phyloP scores from a whole-genome alignment of 2,329 filamentous ascomycete species.

The Aureobasidium vineae region DNA sequence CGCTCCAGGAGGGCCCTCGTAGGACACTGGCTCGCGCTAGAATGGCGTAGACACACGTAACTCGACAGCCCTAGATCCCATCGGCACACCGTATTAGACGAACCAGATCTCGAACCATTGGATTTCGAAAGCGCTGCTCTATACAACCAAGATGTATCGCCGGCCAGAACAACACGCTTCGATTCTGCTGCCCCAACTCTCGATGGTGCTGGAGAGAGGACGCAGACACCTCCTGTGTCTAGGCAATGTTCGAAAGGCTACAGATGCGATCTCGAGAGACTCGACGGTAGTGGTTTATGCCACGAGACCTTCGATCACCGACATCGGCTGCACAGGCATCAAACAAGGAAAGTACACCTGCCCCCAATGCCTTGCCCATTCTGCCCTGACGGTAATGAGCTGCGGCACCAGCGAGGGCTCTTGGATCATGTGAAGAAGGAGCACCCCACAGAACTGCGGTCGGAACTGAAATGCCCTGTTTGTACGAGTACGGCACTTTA shows the following conservation, averaged over 20 bases:
- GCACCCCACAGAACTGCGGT: not conserved
- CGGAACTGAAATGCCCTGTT: not conserved
- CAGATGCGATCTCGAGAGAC: not conserved
- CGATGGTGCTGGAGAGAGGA: not conserved
- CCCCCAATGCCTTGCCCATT: not conserved
- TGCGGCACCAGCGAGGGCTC: not conserved
- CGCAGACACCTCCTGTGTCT: not conserved
- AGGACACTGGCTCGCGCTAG: not conserved
- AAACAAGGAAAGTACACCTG: not conserved
- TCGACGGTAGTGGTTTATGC: not conserved
- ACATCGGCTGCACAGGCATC: not conserved
- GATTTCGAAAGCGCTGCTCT: not conserved
- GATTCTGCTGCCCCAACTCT: not conserved
- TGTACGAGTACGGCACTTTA: not conserved
- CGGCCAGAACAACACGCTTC: not conserved
- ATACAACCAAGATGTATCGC: not conserved
- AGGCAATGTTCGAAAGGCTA: not conserved
- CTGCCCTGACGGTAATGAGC: not conserved
- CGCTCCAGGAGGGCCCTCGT: constrained; percentile 25
- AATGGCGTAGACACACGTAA: not conserved
- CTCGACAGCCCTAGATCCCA: not conserved
- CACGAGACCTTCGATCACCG: not conserved
- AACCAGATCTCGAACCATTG: too few species aligned
- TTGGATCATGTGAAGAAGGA: not conserved
- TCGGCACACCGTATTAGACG: not conserved